Evolutionary conservation across 306 rosid genomes (phyloP).

Genomic region (Nissolia schottii): DNA sequence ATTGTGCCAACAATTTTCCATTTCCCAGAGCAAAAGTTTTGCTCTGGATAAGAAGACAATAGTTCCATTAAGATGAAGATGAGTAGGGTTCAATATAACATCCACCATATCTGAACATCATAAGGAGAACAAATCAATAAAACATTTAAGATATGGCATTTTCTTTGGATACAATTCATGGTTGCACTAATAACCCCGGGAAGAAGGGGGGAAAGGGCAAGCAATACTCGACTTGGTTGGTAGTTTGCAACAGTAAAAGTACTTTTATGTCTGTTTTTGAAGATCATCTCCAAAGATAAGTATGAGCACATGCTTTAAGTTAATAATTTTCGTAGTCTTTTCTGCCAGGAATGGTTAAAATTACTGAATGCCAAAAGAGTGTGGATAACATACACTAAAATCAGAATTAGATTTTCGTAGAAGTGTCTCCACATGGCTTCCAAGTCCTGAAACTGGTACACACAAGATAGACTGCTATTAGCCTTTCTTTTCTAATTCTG

Average conservation of each 20-base stretch:
- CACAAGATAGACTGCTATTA: constrained; percentile 26
- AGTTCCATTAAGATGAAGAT: too few species aligned
- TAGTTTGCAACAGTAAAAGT: not conserved
- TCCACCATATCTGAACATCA: not conserved
- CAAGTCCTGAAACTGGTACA: constrained; percentile 68
- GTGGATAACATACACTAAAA: constrained; percentile 60
- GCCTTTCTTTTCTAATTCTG: constrained; percentile 27
- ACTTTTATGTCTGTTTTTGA: not conserved
- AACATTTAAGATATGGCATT: not conserved
- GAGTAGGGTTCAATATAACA: too few species aligned
- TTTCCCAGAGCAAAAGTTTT: not conserved
- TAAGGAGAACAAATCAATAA: not conserved
- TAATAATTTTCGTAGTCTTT: not conserved
- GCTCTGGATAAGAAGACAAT: not conserved
- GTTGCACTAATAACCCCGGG: not conserved
- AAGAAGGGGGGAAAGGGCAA: not conserved
- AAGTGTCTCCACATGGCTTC: constrained; percentile 68
- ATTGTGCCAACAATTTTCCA: not conserved
- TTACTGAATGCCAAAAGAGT: not conserved
- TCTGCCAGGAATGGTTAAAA: not conserved
- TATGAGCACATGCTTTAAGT: not conserved
- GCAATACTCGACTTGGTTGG: not conserved
- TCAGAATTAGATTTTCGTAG: constrained; percentile 74
- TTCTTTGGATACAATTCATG: not conserved
- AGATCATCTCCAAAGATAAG: not conserved